A percentile compares a stretch with the other conserved stretches of the same genome.
Conservation (phyloP, 2,329 filamentous ascomycete genomes). For the Phoma sp. region DNA sequence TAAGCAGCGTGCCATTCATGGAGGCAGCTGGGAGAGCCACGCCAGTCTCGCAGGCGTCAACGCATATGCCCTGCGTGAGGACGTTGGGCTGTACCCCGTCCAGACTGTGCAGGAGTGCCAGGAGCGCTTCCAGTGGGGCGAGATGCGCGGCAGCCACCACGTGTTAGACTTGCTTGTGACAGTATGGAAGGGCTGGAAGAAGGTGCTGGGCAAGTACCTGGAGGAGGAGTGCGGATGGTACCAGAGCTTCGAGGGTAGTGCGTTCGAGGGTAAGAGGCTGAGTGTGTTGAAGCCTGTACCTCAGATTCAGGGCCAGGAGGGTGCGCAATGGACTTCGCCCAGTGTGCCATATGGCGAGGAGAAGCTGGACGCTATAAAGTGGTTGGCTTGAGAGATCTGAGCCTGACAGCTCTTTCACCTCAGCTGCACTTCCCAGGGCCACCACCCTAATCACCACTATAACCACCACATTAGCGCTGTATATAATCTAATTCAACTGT, state of each 20-base stretch:
- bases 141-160: constrained; percentile 37
- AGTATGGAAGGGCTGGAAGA: constrained; percentile 35
- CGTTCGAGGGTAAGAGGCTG: constrained; percentile 30
- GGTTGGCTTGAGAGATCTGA: neutral
- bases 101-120: constrained; percentile 33
- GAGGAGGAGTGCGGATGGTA: constrained; percentile 29
- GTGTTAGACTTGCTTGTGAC: constrained; percentile 38
- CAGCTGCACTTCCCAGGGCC: too few relatives aligned
- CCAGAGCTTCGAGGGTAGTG: constrained; percentile 27
- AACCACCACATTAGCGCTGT: too few relatives aligned
- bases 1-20: constrained; percentile 27
- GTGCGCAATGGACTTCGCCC: constrained; percentile 13
- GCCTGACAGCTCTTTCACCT: too few relatives aligned
- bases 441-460: too few relatives aligned
- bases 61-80: constrained; percentile 36
- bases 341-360: constrained; percentile 24
- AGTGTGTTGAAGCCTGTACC: constrained; percentile 34
- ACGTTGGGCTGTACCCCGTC: constrained; percentile 44
- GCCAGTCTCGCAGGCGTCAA: constrained; percentile 40
- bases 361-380: constrained; percentile 10
- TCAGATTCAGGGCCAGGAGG: constrained; percentile 21
- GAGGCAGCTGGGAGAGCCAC: constrained; percentile 26
- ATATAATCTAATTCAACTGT: too few relatives aligned
- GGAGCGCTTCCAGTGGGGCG: constrained; percentile 31
- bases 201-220: constrained; percentile 25